Conservation (phyloP, 2,329 filamentous ascomycete species). For the Pleurostoma richardsiae region DNA sequence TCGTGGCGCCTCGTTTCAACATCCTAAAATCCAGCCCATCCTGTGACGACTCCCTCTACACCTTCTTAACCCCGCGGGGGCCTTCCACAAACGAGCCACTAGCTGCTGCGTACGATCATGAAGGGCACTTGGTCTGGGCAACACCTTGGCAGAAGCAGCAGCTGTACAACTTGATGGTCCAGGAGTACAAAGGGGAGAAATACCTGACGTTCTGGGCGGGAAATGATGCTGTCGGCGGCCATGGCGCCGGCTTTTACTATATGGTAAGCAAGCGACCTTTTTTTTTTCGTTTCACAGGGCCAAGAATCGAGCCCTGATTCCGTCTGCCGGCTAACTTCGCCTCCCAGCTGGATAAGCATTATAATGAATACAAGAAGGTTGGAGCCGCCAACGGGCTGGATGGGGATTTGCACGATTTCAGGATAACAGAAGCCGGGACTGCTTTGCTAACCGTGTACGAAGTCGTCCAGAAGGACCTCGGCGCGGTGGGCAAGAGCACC, state of each 20-base stretch:
- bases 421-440: slow-evolving; percentile 32
- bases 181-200: slow-evolving; percentile 20
- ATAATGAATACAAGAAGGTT: slow-evolving; percentile 1
- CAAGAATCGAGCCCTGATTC: too few species aligned
- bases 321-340: too few species aligned
- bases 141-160: slow-evolving; percentile 9
- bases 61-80: too few species aligned
- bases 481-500: slow-evolving; percentile 20
- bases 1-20: too few species aligned
- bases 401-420: slow-evolving; percentile 36
- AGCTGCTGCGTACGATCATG: slow-evolving; percentile 16
- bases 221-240: slow-evolving; percentile 4
- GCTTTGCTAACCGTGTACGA: slow-evolving; percentile 37
- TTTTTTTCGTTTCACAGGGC: too few species aligned
- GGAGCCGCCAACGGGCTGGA: slow-evolving; percentile 15
- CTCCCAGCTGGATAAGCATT: neutral
- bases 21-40: too few species aligned
- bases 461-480: slow-evolving; percentile 22
- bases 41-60: too few species aligned
- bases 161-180: slow-evolving; percentile 13
- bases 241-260: slow-evolving; percentile 8
- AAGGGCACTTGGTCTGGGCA: slow-evolving; percentile 18
- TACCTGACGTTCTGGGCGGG: slow-evolving; percentile 30
- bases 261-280: neutral
- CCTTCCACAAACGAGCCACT: slow-evolving; percentile 1